Percentiles rank a stretch among this genome's conserved stretches.
Evolutionary conservation across 2,329 filamentous ascomycete species (phyloP).

Genomic region (Fusarium papillatum): DNA sequence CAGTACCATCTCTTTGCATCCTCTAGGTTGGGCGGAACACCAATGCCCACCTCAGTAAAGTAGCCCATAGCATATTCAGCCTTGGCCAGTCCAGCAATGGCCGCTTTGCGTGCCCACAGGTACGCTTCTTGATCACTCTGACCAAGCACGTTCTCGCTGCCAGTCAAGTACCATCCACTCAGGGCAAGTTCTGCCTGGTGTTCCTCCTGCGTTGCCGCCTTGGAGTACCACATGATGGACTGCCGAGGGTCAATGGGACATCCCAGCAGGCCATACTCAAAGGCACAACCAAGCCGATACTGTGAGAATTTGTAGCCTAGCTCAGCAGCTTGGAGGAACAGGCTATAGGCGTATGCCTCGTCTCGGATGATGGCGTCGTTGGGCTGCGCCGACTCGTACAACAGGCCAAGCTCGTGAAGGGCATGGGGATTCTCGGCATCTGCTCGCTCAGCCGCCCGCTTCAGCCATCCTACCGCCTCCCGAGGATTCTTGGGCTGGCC

Average conservation of each 20-base stretch:
- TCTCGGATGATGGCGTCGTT: constrained; percentile 85
- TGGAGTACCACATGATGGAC: constrained; percentile 95
- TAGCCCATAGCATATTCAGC: constrained; percentile 98
- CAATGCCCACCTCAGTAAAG: constrained; percentile 96
- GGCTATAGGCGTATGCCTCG: constrained; percentile 81
- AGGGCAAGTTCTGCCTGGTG: constrained; percentile 91
- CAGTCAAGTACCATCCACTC: constrained; percentile 95
- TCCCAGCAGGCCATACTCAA: constrained; percentile 89
- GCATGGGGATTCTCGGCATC: constrained; percentile 95
- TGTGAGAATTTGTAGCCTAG: constrained; percentile 97
- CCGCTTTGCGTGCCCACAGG: constrained; percentile 95
- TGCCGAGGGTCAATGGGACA: constrained; percentile 85
- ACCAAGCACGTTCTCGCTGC: constrained; percentile 86
- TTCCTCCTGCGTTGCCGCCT: constrained; percentile 91
- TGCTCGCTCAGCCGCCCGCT: constrained; percentile 89
- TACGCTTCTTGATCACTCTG: constrained; percentile 98
- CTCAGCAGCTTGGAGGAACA: constrained; percentile 89
- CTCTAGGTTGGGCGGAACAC: constrained; percentile 86
- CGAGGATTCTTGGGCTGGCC: constrained; percentile 86
- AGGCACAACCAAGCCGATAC: constrained; percentile 88
- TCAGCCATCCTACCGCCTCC: constrained; percentile 93
- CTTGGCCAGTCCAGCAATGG: constrained; percentile 88
- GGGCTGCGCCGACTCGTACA: constrained; percentile 73
- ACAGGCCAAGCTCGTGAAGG: constrained; percentile 85
- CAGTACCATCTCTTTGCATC: constrained; percentile 99